A percentile compares a stretch with the other conserved stretches of the same genome.
These are phyloP conservation scores for Leccinum fuscescens DNA, from an alignment of 1,284 basidiomycete genomes.

Conservation along the genomic window DNA sequence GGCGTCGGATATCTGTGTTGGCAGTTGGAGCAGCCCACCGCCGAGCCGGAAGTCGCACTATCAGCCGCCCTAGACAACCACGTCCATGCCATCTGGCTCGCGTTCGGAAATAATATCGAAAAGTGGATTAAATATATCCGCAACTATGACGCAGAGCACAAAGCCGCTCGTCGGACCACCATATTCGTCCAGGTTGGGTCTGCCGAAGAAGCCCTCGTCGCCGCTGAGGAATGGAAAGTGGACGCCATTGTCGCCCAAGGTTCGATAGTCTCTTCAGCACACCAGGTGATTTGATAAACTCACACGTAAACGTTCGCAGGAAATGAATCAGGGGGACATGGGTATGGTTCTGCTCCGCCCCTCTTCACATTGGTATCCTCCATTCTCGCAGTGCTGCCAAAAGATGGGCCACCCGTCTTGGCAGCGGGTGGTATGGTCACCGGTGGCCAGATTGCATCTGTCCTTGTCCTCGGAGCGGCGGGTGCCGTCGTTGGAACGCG, in stretches of 20 bases:
- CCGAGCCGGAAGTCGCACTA: conserved; percentile 36
- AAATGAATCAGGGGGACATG: conserved; percentile 75
- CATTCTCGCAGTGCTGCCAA: conserved; percentile 46
- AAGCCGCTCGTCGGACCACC: conserved; percentile 43
- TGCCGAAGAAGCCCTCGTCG: conserved; percentile 53
- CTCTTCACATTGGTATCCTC: conserved; percentile 58
- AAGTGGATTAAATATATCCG: conserved; percentile 63
- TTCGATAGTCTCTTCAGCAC: conserved; percentile 26
- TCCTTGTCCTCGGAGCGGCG: conserved; percentile 62
- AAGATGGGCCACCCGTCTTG: conserved; percentile 51
- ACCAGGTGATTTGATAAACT: conserved; percentile 5
- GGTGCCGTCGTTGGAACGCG: conserved; percentile 72
- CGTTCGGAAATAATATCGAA: conserved; percentile 59
- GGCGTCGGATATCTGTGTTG: conserved; percentile 74
- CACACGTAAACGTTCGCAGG: conserved; percentile 41
- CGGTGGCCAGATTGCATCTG: conserved; percentile 61
- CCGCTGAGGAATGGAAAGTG: conserved; percentile 58
- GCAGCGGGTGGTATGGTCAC: conserved; percentile 54
- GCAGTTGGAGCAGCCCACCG: conserved; percentile 53
- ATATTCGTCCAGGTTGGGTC: conserved; percentile 65
- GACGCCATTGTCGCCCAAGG: conserved; percentile 80
- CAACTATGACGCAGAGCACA: conserved; percentile 42
- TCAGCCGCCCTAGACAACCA: conserved; percentile 50
- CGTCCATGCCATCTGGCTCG: conserved; percentile 70
- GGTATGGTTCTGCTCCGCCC: conserved; percentile 52